Evolutionary conservation across 345 rosid genomes (phyloP).

Genomic region (Eucalyptus tenuipes): DNA sequence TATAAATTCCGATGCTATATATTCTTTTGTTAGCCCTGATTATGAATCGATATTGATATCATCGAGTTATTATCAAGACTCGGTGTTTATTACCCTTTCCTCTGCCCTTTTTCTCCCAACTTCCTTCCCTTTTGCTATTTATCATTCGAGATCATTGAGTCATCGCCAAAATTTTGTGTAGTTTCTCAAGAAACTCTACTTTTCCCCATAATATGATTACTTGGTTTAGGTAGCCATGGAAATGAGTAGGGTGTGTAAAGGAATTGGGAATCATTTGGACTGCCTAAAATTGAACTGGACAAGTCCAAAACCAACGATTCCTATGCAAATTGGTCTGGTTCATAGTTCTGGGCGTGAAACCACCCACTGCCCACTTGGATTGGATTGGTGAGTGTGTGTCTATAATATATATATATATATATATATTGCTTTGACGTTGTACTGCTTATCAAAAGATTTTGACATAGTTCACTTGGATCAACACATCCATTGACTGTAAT

Average conservation of each 20-base stretch:
- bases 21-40: not conserved
- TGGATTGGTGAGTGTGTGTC: no score
- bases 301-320: accelerated
- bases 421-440: no score
- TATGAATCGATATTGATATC: not conserved
- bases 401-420: no score
- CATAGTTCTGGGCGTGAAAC: accelerated
- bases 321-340: accelerated
- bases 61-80: not conserved
- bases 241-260: accelerated
- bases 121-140: not conserved
- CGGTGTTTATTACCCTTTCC: not conserved
- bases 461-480: no score
- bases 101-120: not conserved
- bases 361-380: no score
- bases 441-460: no score
- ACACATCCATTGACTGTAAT: no score
- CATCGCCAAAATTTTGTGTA: not conserved
- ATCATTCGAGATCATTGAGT: not conserved
- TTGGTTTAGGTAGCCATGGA: not conserved
- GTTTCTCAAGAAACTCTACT: not conserved
- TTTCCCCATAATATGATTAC: accelerated
- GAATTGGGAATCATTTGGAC: accelerated
- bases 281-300: accelerated
- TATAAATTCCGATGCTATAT: not conserved